Base-by-base conservation (phyloP, 2,329 filamentous ascomycete genomes). In the Aureobasidium sp. region DNA sequence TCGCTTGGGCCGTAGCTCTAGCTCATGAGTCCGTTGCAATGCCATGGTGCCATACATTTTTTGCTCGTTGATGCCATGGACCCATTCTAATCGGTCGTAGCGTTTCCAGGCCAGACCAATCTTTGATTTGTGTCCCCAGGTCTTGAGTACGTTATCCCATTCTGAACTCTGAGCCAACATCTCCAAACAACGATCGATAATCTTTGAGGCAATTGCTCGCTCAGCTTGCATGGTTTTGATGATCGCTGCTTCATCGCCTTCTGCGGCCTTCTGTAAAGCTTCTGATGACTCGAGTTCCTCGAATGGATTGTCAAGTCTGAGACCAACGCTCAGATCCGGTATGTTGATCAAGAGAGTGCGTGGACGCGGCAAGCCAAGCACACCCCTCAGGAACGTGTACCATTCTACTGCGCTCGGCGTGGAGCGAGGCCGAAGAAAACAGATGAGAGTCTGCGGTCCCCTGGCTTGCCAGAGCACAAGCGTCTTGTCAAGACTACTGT, bases 41-140 rank as follows among this genome's bases (percentile, higher is more conserved):
- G 84, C 86, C 65, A 88, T 84, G 0, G 84, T 82, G 39, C 86
- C 86, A 65, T 87, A 87, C 85, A 88, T 88, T 64, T 82, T 84
- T 66, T 84, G 80, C 69, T 88, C 86, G 59, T 87, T 85, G 12
- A 77, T 76, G 17, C 86, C 86, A 70, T 86, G 80, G 5, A 88
- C 77, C 86, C 86, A 88, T 72, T 88, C 86, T 17, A 88, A 74
- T 27, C 86, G 79, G 68, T 88, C 86, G 68, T 88, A 88, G 49
- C 86, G 78, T 71, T 85, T 86, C 86, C 86, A 88, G 3, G 84
- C 85, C 52, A 88, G 77, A 3, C 86, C 86, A 70, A 88, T 83
- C 29, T 81, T 81, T 63, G 83, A 80, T 25, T 79, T 75, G 56
- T 78, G 78, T 4, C 79, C 76, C 86, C 86, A 88, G n/a, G 76